phyloP scores from a whole-genome alignment of 169 alveolate genomes.

The Eimeria sp. region DNA sequence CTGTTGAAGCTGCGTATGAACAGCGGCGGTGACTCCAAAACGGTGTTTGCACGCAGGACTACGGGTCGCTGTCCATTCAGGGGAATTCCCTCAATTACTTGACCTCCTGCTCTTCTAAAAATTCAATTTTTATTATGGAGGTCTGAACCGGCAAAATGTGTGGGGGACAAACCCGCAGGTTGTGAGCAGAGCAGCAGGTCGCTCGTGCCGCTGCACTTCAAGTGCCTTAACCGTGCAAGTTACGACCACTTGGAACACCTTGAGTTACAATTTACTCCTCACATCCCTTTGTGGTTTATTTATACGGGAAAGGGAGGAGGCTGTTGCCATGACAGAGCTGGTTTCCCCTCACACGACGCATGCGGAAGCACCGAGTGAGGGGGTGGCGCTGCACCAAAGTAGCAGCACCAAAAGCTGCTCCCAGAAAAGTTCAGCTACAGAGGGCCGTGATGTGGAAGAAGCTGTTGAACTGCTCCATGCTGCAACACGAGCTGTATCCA shows the following conservation, averaged over 20 bases:
- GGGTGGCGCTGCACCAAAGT: background rate
- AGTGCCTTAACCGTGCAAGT: background rate
- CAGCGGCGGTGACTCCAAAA: background rate
- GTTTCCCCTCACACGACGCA: background rate
- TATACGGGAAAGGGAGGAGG: background rate
- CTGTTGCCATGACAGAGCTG: background rate
- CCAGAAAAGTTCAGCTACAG: background rate
- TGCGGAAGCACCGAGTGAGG: background rate
- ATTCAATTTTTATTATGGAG: background rate
- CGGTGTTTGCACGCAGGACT: background rate
- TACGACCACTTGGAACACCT: too few relatives aligned
- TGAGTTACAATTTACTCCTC: background rate
- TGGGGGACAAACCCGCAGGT: background rate
- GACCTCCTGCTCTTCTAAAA: background rate
- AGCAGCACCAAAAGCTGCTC: background rate
- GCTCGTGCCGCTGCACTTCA: background rate
- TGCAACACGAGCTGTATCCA: conserved; percentile 2
- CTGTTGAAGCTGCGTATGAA: background rate
- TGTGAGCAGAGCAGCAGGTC: background rate
- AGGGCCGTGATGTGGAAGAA: background rate
- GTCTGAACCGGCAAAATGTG: background rate
- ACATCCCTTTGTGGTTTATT: background rate
- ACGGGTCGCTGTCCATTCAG: background rate
- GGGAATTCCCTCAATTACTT: background rate
- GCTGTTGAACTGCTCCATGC: conserved; percentile 27